Conservation (phyloP, 2,329 filamentous ascomycete species). For the Diaporthe sp. region DNA sequence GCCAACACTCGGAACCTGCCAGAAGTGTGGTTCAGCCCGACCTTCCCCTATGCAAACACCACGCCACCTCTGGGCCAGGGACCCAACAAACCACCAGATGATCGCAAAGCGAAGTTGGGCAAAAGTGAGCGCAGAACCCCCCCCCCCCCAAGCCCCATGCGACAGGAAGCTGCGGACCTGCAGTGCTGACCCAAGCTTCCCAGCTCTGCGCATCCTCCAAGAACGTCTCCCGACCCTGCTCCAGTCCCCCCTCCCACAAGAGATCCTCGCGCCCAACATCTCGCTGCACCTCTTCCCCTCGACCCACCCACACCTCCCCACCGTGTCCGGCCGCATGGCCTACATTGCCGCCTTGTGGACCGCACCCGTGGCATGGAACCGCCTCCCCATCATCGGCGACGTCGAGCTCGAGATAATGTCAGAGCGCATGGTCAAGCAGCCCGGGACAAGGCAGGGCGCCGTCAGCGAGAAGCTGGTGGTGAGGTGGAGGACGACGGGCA, state of each 20-base stretch:
- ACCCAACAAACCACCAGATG: conserved; percentile 56
- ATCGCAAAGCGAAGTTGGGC: conserved; percentile 71
- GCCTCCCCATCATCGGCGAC: conserved; percentile 89
- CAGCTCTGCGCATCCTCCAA: conserved; percentile 74
- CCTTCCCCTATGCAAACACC: conserved; percentile 43
- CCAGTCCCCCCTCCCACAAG: conserved; percentile 74
- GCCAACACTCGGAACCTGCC: conserved; percentile 44
- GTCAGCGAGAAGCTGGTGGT: conserved; percentile 86
- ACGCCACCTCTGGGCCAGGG: conserved; percentile 37
- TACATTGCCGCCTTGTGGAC: conserved; percentile 97
- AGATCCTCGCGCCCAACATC: conserved; percentile 81
- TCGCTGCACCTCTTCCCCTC: conserved; percentile 77
- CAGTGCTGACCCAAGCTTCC: background rate
- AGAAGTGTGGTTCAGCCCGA: conserved; percentile 57
- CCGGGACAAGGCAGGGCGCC: conserved; percentile 62
- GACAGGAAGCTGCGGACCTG: background rate
- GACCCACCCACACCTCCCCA: conserved; percentile 88
- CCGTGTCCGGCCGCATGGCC: conserved; percentile 88
- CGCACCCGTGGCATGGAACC: conserved; percentile 94
- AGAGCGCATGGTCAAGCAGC: conserved; percentile 82
- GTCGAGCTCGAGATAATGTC: conserved; percentile 88
- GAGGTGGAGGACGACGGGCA: conserved; percentile 81
- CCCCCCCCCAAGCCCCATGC: background rate
- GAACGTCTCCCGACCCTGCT: conserved; percentile 74
- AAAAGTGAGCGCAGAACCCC: conserved; percentile 59